phyloP scores from a whole-genome alignment of 169 alveolate species.

The Theileria orientalis region DNA sequence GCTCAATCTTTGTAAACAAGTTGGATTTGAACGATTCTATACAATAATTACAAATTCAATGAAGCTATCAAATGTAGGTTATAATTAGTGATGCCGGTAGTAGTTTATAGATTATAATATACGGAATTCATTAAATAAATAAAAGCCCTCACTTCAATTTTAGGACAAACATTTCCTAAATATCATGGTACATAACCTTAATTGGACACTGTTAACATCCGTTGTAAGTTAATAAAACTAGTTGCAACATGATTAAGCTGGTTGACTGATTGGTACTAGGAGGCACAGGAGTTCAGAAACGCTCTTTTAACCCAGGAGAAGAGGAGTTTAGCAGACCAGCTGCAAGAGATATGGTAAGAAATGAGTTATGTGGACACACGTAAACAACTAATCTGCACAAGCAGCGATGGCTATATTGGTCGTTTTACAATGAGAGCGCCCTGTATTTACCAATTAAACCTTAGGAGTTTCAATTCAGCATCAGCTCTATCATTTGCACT shows the following conservation, averaged over 20 bases:
- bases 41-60: conserved; percentile 31
- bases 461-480: conserved; percentile 50
- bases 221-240: neutral
- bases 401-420: too few species aligned
- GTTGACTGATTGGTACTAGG: too few species aligned
- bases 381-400: too few species aligned
- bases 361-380: neutral
- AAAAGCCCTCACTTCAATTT: neutral
- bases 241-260: neutral
- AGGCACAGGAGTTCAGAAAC: conserved; percentile 67
- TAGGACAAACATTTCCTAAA: conserved; percentile 52
- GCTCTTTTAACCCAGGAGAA: conserved; percentile 57
- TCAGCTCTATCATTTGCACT: conserved; percentile 72
- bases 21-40: conserved; percentile 60
- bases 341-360: conserved; percentile 67
- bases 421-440: too few species aligned
- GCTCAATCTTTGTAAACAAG: conserved; percentile 49
- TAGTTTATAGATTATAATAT: neutral
- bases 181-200: conserved; percentile 66
- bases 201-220: conserved; percentile 76
- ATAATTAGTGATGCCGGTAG: neutral
- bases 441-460: neutral
- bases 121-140: neutral
- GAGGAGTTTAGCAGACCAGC: conserved; percentile 43
- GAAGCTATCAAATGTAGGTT: conserved; percentile 7